These are phyloP conservation scores for Penicillium ucsense DNA, from an alignment of 495 filamentous ascomycete species.

Conservation along the genomic window DNA sequence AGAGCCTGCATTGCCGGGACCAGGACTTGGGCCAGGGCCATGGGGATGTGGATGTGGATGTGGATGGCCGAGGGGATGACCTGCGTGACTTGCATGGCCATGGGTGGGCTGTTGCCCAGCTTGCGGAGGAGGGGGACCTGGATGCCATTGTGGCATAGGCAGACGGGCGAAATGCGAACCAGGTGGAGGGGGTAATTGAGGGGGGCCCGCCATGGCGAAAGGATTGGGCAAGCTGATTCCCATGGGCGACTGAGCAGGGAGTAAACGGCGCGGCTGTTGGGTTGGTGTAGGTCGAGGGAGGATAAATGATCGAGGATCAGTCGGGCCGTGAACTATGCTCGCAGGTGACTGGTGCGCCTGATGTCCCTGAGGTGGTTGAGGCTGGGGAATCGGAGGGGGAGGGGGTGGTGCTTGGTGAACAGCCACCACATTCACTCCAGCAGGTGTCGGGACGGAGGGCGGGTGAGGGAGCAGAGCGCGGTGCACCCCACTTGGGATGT, in stretches of 20 bases:
- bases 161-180: conserved; percentile 31
- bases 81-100: not conserved
- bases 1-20: not conserved
- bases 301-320: conserved; percentile 31
- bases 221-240: conserved; percentile 29
- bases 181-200: conserved; percentile 32
- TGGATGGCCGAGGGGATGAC: too few species aligned
- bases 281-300: conserved; percentile 31
- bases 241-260: conserved; percentile 26
- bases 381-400: conserved; percentile 2
- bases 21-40: not conserved
- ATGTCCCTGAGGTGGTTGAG: conserved; percentile 2
- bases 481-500: not conserved
- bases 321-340: conserved; percentile 20
- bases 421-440: not conserved
- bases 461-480: too few species aligned
- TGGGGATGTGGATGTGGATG: not conserved
- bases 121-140: conserved; percentile 10
- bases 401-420: conserved; percentile 22
- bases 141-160: conserved; percentile 22
- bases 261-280: conserved; percentile 29
- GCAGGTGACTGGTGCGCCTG: conserved; percentile 7
- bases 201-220: conserved; percentile 27
- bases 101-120: not conserved
- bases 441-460: too few species aligned